Evolutionary conservation across 2,329 filamentous ascomycete species (phyloP).

Genomic region (Exophiala calicioides): DNA sequence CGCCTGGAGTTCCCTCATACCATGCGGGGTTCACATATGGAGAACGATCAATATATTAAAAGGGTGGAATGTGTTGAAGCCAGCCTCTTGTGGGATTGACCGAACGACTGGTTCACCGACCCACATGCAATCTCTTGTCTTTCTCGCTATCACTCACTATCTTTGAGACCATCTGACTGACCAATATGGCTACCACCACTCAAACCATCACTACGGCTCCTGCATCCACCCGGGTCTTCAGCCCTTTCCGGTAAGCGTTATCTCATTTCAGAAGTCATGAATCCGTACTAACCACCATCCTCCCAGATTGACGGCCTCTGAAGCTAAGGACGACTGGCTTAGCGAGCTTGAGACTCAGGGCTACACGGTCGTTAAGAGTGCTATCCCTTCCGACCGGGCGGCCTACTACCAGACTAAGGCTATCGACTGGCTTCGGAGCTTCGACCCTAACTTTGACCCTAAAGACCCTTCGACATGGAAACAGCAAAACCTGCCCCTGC

Average conservation of each 20-base stretch:
- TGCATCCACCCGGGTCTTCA: conserved; percentile 12
- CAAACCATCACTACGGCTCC: conserved; percentile 6
- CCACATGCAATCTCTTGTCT: too few species aligned
- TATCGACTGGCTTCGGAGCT: conserved; percentile 47
- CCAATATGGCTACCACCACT: conserved; percentile 11
- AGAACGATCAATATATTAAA: neutral
- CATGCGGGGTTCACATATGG: conserved; percentile 1
- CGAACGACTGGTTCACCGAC: too few species aligned
- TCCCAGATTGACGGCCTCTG: neutral
- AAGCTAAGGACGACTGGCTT: conserved; percentile 6
- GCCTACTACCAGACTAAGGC: conserved; percentile 43
- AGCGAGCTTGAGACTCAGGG: conserved; percentile 41
- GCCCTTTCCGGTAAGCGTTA: conserved; percentile 5
- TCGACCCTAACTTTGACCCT: conserved; percentile 36
- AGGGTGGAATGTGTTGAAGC: conserved; percentile 1
- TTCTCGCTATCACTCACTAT: too few species aligned
- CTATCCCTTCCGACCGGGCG: conserved; percentile 46
- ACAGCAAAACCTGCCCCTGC: conserved; percentile 45
- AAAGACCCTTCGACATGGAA: conserved; percentile 46
- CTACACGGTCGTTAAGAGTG: conserved; percentile 50
- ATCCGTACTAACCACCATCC: neutral
- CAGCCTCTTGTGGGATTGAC: conserved; percentile 2
- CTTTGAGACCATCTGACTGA: too few species aligned
- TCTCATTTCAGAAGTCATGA: too few species aligned
- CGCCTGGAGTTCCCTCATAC: too few species aligned